phyloP scores from a whole-genome alignment of 176 grass and related monocot genomes.

The Avena atlantica region DNA sequence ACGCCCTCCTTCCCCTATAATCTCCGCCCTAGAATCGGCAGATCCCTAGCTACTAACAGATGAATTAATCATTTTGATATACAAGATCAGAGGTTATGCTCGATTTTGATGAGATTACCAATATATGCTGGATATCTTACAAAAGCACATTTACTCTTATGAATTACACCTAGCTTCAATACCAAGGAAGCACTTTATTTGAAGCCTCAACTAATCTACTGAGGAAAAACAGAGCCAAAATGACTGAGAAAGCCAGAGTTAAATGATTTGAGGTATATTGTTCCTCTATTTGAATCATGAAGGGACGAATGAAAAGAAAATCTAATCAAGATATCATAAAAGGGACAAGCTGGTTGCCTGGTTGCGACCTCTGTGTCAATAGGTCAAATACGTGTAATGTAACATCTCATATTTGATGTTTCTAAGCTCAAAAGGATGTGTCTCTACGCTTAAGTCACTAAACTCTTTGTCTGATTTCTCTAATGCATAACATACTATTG shows the following conservation, averaged over 20 bases:
- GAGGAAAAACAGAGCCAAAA: neutral
- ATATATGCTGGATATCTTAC: neutral
- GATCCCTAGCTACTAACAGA: too few relatives aligned
- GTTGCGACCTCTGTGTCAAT: neutral
- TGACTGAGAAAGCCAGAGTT: neutral
- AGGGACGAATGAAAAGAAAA: neutral
- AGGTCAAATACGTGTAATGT: neutral
- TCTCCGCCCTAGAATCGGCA: too few relatives aligned
- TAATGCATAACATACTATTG: neutral
- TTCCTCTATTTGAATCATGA: neutral
- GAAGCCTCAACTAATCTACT: neutral
- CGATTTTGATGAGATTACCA: neutral
- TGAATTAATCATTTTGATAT: neutral
- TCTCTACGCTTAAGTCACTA: too few relatives aligned
- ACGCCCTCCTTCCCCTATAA: too few relatives aligned
- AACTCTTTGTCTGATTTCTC: too few relatives aligned
- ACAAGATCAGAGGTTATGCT: neutral
- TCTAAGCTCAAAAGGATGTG: too few relatives aligned
- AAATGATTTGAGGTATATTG: neutral
- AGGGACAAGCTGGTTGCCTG: neutral
- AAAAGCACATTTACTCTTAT: neutral
- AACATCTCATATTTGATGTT: neutral
- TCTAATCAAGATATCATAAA: neutral
- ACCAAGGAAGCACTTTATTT: neutral
- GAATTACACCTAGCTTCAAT: neutral